Base-by-base conservation (phyloP, 2,329 filamentous ascomycete genomes). In the Phialemonium atrogriseum region DNA sequence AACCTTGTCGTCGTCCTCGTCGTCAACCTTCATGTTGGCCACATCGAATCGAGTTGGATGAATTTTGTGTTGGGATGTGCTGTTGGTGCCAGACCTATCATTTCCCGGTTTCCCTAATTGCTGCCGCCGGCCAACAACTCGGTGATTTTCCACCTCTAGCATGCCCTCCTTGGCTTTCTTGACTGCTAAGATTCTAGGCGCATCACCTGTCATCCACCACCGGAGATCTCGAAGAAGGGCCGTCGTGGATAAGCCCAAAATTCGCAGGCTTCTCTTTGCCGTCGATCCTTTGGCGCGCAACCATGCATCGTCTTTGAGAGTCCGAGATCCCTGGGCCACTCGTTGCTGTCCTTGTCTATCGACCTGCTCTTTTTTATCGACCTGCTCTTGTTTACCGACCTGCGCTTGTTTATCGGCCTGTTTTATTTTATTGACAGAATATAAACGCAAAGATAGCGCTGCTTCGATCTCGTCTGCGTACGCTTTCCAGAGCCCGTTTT, bases 391-490 rank as follows among this genome's bases (percentile, higher is more conserved):
- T n/a, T n/a, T n/a, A n/a, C n/a, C n/a, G n/a, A n/a, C n/a, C n/a
- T n/a, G n/a, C n/a, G n/a, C n/a, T 32, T 32, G 10, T 24, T 9
- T 23, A 15, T 20, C 11, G 12, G 9, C 15, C 29, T 8, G 25
- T 39, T 36, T 37, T 31, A 5, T 21, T 36, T 12, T n/a, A 12
- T 33, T 10, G 14, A 41, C 36, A 9, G 37, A 40, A 37, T 43
- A 52, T 1, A 52, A 9, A 51, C 51, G 54, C 4, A 54, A 30
- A 1, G 52, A 55, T 11, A 55, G 36, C 1, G 39, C 48, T 4
- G 52, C 46, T 8, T 53, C 49, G 11, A 54, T 37, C 18, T 47
- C 44, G 3, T 36, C 36, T 4, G 35, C 15, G 18, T 30, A 24
- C 9, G 37, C 41, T 15, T 31, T 43, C 51, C 50, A 54, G 5